Base-by-base conservation (phyloP, 2,329 filamentous ascomycete species). In the Fusarium verticillioides region DNA sequence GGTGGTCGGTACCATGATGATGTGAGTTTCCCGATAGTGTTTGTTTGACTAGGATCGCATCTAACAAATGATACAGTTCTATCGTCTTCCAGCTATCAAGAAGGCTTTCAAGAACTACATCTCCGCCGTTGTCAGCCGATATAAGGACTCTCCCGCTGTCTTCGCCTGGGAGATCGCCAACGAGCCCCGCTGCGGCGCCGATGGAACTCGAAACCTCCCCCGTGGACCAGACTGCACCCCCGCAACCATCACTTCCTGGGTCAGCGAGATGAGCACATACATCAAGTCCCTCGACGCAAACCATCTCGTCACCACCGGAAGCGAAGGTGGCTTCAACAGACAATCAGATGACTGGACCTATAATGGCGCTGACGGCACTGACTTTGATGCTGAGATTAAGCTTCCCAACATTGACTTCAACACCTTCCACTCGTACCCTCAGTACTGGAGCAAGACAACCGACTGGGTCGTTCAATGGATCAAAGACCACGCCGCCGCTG, bases 141-240 rank as follows among this genome's bases (percentile, higher is more conserved):
- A 92, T 81, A 86, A 83, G 50, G 82, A 85, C 69, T 91, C 88
- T 0, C 81, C 87, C 0, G 86, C 91, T 0, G 85, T 93, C 52
- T 89, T 93, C 72, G 89, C 90, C 0, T 93, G 91, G 91, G 91
- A 93, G 75, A 82, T 93, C 4, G 88, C 85, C 63, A 93, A 93
- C 73, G 91, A 93, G 67, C 84, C 85, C 26, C 84, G 85, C 65
- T 87, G 86, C 77, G 85, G 84, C 28, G 85, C 82, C 30, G 85
- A 87, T 58, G 80, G 76, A 11, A 75, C 74, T 12, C 85, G 85
- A 64, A 87, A 87, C 76, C 83, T 87, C 0, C 84, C 85, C 3
- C 79, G 80, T 3, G 83, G 83, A 39, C 69, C 73, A 0, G 72
- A 78, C 71, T 87, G 85, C 75, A 81, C 78, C 2, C 79, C 87